Evolutionary conservation across 495 filamentous ascomycete genomes (phyloP).

Genomic region (Trichoderma orchidacearum): DNA sequence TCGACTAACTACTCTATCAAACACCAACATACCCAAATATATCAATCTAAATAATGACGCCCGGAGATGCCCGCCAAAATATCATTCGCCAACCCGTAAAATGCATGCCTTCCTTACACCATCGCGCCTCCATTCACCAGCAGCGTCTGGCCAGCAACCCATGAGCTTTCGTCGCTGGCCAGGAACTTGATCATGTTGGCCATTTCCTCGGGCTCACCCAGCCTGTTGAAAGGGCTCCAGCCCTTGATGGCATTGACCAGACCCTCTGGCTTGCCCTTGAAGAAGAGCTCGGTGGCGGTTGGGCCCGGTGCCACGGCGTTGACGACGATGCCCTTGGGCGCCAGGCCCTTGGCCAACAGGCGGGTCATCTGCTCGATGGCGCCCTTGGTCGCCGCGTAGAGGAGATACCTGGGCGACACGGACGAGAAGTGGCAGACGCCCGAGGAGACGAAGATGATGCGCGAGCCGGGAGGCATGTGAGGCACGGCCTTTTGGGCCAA

Average conservation of each 20-base stretch:
- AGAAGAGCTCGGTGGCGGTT: conserved; percentile 53
- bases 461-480: conserved; percentile 42
- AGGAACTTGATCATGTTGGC: conserved; percentile 44
- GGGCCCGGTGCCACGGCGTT: conserved; percentile 49
- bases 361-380: conserved; percentile 48
- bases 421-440: conserved; percentile 26
- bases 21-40: too few species aligned
- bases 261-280: conserved; percentile 45
- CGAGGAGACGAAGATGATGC: conserved; percentile 49
- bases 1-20: too few species aligned
- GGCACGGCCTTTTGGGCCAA: conserved; percentile 46
- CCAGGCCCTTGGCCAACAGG: conserved; percentile 37
- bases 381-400: conserved; percentile 50
- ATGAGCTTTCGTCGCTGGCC: conserved; percentile 32
- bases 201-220: conserved; percentile 50
- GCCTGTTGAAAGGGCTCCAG: conserved; percentile 38
- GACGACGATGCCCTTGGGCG: conserved; percentile 46
- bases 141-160: conserved; percentile 56
- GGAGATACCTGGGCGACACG: conserved; percentile 44
- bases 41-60: too few species aligned
- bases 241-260: conserved; percentile 37
- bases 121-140: conserved; percentile 43
- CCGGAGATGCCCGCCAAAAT: too few species aligned
- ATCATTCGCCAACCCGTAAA: not conserved
- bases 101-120: conserved; percentile 8